Percentiles rank a stretch among this genome's conserved stretches.
Evolutionary conservation across 768 basidiomycete species (phyloP).

Genomic region (Melanogaster broomeanus): DNA sequence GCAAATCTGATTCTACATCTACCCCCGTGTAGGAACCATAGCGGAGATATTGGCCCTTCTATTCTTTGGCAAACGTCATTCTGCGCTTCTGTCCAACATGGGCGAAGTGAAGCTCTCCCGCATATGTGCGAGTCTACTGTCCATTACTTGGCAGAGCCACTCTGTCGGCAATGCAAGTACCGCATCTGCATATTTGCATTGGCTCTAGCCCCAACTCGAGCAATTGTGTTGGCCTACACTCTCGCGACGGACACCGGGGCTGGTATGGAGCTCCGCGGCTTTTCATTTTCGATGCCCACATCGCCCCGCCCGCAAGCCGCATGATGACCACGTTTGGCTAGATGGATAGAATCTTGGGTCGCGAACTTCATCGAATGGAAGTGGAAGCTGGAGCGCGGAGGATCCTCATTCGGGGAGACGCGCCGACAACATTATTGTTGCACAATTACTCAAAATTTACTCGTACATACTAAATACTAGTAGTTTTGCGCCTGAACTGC

Average conservation of each 20-base stretch:
- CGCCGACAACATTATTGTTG: not conserved
- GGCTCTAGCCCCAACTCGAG: not conserved
- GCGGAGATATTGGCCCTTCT: too few relatives aligned
- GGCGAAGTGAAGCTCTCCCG: not conserved
- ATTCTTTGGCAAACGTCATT: not conserved
- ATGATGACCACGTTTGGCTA: not conserved
- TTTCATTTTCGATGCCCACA: not conserved
- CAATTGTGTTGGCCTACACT: not conserved
- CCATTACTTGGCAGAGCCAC: not conserved
- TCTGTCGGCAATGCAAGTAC: not conserved
- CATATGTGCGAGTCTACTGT: not conserved
- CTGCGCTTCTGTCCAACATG: too few relatives aligned
- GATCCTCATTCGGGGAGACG: conserved; percentile 9
- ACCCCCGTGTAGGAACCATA: not conserved
- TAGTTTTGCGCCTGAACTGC: too few relatives aligned
- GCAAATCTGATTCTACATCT: too few relatives aligned
- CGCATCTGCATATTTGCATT: not conserved
- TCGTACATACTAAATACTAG: too few relatives aligned
- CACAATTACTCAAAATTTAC: too few relatives aligned
- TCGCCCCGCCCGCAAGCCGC: not conserved
- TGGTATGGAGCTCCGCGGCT: not conserved
- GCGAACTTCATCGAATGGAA: conserved; percentile 16
- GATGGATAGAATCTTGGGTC: too few relatives aligned
- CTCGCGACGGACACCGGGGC: not conserved
- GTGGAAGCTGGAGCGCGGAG: conserved; percentile 15